Evolutionary conservation across 2,329 filamentous ascomycete species (phyloP), one percentile per base, ranked within the genome.

Genomic region (Phoma sp.): DNA sequence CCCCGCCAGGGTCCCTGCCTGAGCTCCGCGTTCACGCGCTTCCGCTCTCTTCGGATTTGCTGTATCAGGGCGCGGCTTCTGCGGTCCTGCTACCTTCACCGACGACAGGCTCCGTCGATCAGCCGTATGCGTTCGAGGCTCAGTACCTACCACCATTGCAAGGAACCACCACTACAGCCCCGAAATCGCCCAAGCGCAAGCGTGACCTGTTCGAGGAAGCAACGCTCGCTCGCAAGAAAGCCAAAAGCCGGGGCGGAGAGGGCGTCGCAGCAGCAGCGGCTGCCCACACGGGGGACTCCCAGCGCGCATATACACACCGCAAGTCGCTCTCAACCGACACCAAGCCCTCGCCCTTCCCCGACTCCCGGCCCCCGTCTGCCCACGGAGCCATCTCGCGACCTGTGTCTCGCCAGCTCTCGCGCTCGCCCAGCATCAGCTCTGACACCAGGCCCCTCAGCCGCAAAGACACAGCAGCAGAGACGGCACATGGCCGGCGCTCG

Each of bases 171-270:
- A 13, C 18, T 1, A 18, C 22, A 3, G 55, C 68, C 0, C 66
- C 70, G 0, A 46, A 42, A 7, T 68, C 65, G 6, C 66, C 71
- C 9, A 82, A 80, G 59, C 74, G 78, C 13, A 78, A 75, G 47
- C 74, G 72, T 22, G 74, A 78, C 30, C 65, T 81, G 4, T 81
- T 83, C 45, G 78, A 82, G 42, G 76, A 79, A 62, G 80, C 80
- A 4, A 71, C 73, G 1, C 71, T 78, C 41, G 75, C 74, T 3
- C 73, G 75, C 3, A 75, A 71, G 42, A 77, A 77, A 47, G 75
- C 77, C 1, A 74, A 73, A 29, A 68, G 74, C 13, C 71, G 73
- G 9, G 78, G 77, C 4, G 79, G 79, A 2, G 72, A 76, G 49
- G 72, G 75, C 25, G 65, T 81, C 4, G 64, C 78, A 2, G 76